Evolutionary conservation across 768 basidiomycete species (phyloP), one percentile per base, ranked within the genome.

Genomic region (Lyophyllum atratum): DNA sequence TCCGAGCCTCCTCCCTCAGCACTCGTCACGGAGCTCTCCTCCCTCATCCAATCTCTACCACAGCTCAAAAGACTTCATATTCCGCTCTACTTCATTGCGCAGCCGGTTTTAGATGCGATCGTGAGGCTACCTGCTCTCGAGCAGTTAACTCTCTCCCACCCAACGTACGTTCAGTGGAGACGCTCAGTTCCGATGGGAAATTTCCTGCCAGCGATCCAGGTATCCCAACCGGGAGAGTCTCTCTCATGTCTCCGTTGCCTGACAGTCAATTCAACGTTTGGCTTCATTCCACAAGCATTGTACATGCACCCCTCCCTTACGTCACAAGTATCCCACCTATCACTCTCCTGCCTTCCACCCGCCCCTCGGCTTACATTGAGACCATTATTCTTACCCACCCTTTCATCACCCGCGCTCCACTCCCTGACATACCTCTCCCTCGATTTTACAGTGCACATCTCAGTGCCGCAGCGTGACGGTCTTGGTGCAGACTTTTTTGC

Each of bases 381-480:
- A 34, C 0, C 14, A 17, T 10, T 45, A 28, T 55, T 55, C 22
- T n/a, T 5, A 3, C 12, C 49, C 15, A 17, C 34, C 1, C 49
- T 52, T 8, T 44, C 48, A 14, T 25, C 34, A 8, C 26, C 26
- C 17, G 21, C 22, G 11, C 17, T 50, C 5, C 43, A 33, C 1
- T 12, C 8, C 47, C 44, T 59, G 15, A 59, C 49, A 9, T 45
- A 55, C 31, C 39, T 59, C n/a, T 43, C 50, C 25, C 34, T 55
- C 22, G n/a, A 34, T 15, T 52, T 59, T 22, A 14, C 24, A 6
- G 19, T 43, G 11, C 21, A 31, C 3, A 24, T 40, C 7, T 40
- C 15, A n/a, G 10, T 40, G 10, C 39, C n/a, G 5, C 39, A 40
- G 39, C 17, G 5, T 2, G n/a, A 40, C 39, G 17, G 39, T 19